Base-by-base conservation (phyloP, 352 stramenopile genomes). In the Aphanomyces euteiches region DNA sequence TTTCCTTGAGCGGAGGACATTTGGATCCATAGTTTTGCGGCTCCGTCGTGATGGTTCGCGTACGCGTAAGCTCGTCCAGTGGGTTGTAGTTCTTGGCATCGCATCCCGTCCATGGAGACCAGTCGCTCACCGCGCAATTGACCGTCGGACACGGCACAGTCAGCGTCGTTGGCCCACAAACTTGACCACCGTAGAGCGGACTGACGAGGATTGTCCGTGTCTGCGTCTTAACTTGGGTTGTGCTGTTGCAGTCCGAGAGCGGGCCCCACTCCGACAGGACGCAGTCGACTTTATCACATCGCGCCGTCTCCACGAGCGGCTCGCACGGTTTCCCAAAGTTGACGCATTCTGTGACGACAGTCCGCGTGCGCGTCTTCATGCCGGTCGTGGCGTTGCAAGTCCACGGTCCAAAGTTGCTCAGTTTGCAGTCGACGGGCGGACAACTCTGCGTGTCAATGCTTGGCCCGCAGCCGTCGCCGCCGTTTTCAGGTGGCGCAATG, bases 241-340 rank as follows among this genome's bases (percentile, higher is more conserved):
- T 74, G 60, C 79, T 85, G 7, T 63, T 56, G 7, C 84, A 88
- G 3, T 77, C 74, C 5, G 73, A 81, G 76, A 75, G 84, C 0
- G 60, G n/a, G 0, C 72, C 72, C 79, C 79, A 88, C 0, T 39
- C 2, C 0, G 54, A 60, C 73, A 83, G 76, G 43, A 79, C 71
- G 56, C 84, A 92, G 64, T 87, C 59, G 19, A 83, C 56, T 4
- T 73, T 66, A 53, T 89, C 81, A 41, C 83, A 90, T 0, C 15
- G 17, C 1, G 17, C 60, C 0, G 66, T 37, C 15, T 90, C 78
- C 0, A 50, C 65, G 3, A 74, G 59, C 0, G 38, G 40, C 7
- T 50, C 75, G 37, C 81, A 89, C 0, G 58, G 36, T 5, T 58
- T 58, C 0, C 80, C 83, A 28, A 73, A 61, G 0, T 74, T 56